Base-by-base conservation (phyloP, 2,329 filamentous ascomycete species). In the Colletotrichum lindemuthianum region DNA sequence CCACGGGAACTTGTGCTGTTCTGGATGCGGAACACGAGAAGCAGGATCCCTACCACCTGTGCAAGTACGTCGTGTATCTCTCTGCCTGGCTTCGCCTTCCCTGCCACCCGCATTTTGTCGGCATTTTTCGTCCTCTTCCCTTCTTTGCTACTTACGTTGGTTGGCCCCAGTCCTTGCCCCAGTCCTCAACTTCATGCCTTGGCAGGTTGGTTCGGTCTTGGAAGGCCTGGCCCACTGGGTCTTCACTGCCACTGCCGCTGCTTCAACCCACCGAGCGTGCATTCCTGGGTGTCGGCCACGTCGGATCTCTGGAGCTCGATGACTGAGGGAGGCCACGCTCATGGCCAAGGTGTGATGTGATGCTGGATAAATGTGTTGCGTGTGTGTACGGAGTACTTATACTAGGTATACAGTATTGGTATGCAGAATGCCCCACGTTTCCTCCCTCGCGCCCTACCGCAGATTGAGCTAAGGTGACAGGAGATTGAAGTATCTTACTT, bases 31-130 rank as follows among this genome's bases (percentile, higher is more conserved):
- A 15, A 32, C 24, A 24, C 24, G 24, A 24, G 24, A 24, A 24
- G 24, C 24, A 24, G 24, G 24, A 24, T 24, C 24, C 24, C 24
- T 24, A 24, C 24, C 24, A 24, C 24, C 24, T 24, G 24, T 24
- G 24, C 24, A 24, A 24, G 24, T 4, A 24, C 24, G 24, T 24
- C 24, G 24, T 24, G 24, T 24, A 24, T 24, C 37, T 47, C 56
- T 51, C 24, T 43, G 56, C 24, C 24, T 24, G 24, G 24, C 24
- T 41, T 44, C 44, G 8, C 24, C 34, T 43, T 63, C 40, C 60
- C 60, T 59, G 63, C 63, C 63, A 57, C 51, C 15, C 41, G 36
- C 37, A 15, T 45, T 45, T 45, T 45, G 13, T 9, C 24, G n/a
- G 43, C 24, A 10, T 56, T 58, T 45, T 47, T 33, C 34, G 32